Conservation (phyloP, 2,329 filamentous ascomycete species). For the Paracoccidioides brasiliensis region DNA sequence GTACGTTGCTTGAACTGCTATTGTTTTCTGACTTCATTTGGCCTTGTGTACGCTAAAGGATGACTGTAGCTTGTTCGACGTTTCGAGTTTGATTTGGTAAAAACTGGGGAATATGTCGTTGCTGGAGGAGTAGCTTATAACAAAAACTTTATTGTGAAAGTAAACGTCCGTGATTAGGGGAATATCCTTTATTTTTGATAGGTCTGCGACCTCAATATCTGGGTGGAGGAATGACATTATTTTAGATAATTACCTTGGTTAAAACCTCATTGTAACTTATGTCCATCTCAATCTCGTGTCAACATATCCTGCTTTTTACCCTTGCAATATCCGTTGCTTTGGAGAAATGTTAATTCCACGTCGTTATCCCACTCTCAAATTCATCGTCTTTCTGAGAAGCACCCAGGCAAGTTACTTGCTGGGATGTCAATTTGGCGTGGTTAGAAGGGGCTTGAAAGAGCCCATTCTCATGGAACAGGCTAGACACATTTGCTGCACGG, state of each 20-base stretch:
- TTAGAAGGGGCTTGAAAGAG: too few species aligned
- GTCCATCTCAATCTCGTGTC: too few species aligned
- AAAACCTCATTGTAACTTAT: too few species aligned
- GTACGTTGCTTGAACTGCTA: slow-evolving; percentile 2
- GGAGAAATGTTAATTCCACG: too few species aligned
- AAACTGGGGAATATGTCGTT: slow-evolving; percentile 10
- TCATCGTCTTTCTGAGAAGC: too few species aligned
- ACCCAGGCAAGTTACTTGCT: too few species aligned
- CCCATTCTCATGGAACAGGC: too few species aligned
- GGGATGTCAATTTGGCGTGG: too few species aligned
- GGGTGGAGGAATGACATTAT: not conserved
- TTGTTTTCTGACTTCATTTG: not conserved
- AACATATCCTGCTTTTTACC: too few species aligned
- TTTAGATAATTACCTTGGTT: not conserved
- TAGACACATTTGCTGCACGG: too few species aligned
- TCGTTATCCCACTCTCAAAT: too few species aligned
- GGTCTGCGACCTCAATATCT: not conserved
- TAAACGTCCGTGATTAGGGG: not conserved
- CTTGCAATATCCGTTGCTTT: too few species aligned
- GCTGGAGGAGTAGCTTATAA: slow-evolving; percentile 14
- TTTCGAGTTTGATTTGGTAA: slow-evolving; percentile 12
- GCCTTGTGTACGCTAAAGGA: not conserved
- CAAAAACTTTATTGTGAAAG: slow-evolving; percentile 7
- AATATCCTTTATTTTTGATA: not conserved
- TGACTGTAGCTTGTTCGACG: slow-evolving; percentile 3